phyloP scores from a whole-genome alignment of 176 grass and related monocot genomes.

The Puccinellia tenuiflora region DNA sequence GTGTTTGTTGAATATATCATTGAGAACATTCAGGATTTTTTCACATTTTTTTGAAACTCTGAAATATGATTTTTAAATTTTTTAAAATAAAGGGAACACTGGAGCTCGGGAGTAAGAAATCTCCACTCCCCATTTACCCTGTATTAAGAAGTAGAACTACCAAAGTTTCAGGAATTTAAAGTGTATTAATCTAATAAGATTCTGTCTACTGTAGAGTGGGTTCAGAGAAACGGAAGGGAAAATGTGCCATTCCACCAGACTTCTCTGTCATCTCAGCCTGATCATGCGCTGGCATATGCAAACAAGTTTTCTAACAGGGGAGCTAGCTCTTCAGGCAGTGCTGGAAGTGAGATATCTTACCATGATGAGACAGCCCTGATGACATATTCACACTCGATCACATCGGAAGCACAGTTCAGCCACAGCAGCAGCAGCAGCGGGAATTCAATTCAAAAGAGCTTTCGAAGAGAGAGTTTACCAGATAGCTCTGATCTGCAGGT shows the following conservation, averaged over 20 bases:
- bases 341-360: conserved; percentile 10
- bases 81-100: too few relatives aligned
- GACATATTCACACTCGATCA: conserved; percentile 22
- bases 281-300: conserved; percentile 44
- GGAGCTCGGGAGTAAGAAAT: too few relatives aligned
- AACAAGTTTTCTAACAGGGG: conserved; percentile 32
- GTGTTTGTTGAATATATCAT: too few relatives aligned
- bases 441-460: conserved; percentile 43
- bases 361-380: conserved; percentile 1
- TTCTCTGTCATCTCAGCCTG: conserved; percentile 45
- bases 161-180: background rate
- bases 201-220: conserved; percentile 29
- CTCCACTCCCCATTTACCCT: too few relatives aligned
- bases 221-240: conserved; percentile 29
- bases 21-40: too few relatives aligned
- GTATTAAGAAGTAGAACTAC: too few relatives aligned
- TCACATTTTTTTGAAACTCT: too few relatives aligned
- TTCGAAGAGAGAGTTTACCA: conserved; percentile 17
- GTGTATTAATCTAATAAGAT: background rate
- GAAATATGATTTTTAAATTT: too few relatives aligned
- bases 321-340: conserved; percentile 25
- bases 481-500: conserved; percentile 1
- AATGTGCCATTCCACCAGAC: conserved; percentile 25
- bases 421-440: conserved; percentile 37
- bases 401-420: conserved; percentile 5